A percentile compares a stretch with the other conserved stretches of the same genome.
Conservation (phyloP, 345 rosid genomes). For the Nephelium lappaceum region DNA sequence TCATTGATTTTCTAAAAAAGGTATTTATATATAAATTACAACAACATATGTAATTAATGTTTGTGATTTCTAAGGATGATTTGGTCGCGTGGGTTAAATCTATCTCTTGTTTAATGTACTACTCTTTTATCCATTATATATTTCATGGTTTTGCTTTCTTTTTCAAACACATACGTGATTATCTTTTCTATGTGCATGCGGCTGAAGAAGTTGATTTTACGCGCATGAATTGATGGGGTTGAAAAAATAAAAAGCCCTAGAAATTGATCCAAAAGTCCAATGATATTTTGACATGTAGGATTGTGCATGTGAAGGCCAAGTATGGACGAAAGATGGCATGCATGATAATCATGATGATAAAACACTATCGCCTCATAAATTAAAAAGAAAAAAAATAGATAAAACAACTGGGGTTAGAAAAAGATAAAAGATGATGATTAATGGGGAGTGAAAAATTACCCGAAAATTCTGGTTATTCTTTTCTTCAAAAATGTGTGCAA, state of each 20-base stretch:
- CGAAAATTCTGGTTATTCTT: conserved; percentile 29
- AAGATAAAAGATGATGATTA: conserved; percentile 26
- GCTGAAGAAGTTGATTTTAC: conserved; percentile 15
- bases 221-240: background rate
- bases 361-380: background rate
- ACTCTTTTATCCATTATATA: conserved; percentile 3
- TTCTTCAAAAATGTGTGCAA: conserved; percentile 34
- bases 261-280: background rate
- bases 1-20: conserved; percentile 25
- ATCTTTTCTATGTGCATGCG: conserved; percentile 14
- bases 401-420: conserved; percentile 16
- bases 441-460: conserved; percentile 20
- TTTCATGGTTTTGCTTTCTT: too few species aligned
- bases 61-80: conserved; percentile 28
- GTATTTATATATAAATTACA: background rate
- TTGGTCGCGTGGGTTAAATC: conserved; percentile 30
- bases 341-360: conserved; percentile 15
- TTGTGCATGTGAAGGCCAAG: conserved; percentile 16
- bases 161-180: conserved; percentile 6
- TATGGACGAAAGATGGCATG: conserved; percentile 13
- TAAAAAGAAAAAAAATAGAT: background rate
- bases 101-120: background rate
- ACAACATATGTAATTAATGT: background rate
- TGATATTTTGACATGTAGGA: conserved; percentile 1
- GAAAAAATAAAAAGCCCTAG: background rate